Conservation (phyloP, 768 basidiomycete genomes). For the Clitopilus passeckerianus region DNA sequence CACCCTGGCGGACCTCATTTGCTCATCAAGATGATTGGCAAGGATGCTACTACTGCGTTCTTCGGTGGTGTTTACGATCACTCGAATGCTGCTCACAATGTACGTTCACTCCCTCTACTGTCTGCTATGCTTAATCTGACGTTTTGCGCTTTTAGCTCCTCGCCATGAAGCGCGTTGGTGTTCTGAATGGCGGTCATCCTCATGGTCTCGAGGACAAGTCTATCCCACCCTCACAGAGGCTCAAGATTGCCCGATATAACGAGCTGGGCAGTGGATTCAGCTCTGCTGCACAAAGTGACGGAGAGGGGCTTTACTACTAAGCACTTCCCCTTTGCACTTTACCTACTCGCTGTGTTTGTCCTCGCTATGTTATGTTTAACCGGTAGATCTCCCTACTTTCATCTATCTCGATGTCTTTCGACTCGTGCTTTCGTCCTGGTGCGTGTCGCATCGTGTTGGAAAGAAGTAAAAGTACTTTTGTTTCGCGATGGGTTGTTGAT, state of each 20-base stretch:
- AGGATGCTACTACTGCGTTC: slow-evolving; percentile 90
- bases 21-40: slow-evolving; percentile 80
- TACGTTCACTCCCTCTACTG: slow-evolving; percentile 22
- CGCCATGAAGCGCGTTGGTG: slow-evolving; percentile 63
- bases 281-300: slow-evolving; percentile 54
- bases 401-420: too few relatives aligned
- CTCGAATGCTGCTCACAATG: slow-evolving; percentile 85
- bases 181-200: slow-evolving; percentile 56
- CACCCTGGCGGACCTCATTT: slow-evolving; percentile 90
- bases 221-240: slow-evolving; percentile 69
- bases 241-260: slow-evolving; percentile 62
- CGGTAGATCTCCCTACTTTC: neutral
- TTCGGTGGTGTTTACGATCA: slow-evolving; percentile 91
- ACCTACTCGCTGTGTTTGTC: neutral
- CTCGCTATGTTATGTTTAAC: neutral
- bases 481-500: neutral
- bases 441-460: neutral
- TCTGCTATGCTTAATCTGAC: neutral
- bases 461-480: neutral
- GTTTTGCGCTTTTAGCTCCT: slow-evolving; percentile 32
- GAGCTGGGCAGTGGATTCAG: slow-evolving; percentile 54
- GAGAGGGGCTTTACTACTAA: slow-evolving; percentile 38
- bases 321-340: neutral
- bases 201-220: slow-evolving; percentile 55
- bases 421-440: neutral